These are phyloP conservation scores for Somion occarium DNA, from an alignment of 1,284 basidiomycete species.

Conservation along the genomic window DNA sequence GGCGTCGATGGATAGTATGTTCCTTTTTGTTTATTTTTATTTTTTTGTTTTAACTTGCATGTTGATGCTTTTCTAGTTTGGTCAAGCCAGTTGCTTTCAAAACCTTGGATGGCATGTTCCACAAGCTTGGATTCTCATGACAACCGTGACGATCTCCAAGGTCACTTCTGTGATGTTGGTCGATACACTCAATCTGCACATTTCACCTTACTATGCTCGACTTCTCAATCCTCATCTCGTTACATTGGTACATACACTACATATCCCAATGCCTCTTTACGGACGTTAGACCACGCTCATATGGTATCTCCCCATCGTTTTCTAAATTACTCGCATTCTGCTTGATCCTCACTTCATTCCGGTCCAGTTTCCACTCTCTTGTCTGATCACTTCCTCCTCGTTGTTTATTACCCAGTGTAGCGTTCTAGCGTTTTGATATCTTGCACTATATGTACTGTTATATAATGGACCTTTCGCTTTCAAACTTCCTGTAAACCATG, in stretches of 20 bases:
- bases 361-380: not conserved
- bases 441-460: not conserved
- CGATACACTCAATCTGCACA: not conserved
- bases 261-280: not conserved
- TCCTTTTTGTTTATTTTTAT: not conserved
- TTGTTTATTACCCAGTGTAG: not conserved
- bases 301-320: not conserved
- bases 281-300: not conserved
- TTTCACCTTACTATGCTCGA: not conserved
- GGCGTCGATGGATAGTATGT: conserved; percentile 94
- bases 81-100: conserved; percentile 92
- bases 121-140: conserved; percentile 61
- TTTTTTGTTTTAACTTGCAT: conserved; percentile 4
- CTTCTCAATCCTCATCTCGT: not conserved
- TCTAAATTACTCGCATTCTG: not conserved
- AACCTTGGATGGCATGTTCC: conserved; percentile 83
- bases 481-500: not conserved
- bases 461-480: not conserved
- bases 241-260: not conserved
- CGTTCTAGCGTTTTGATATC: not conserved
- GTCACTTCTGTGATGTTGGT: not conserved
- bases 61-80: conserved; percentile 44
- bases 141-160: not conserved
- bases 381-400: not conserved
- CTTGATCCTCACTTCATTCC: not conserved